These are phyloP conservation scores for Coccinonectria pachysandricola DNA, from an alignment of 2,329 filamentous ascomycete genomes.

Conservation along the genomic window DNA sequence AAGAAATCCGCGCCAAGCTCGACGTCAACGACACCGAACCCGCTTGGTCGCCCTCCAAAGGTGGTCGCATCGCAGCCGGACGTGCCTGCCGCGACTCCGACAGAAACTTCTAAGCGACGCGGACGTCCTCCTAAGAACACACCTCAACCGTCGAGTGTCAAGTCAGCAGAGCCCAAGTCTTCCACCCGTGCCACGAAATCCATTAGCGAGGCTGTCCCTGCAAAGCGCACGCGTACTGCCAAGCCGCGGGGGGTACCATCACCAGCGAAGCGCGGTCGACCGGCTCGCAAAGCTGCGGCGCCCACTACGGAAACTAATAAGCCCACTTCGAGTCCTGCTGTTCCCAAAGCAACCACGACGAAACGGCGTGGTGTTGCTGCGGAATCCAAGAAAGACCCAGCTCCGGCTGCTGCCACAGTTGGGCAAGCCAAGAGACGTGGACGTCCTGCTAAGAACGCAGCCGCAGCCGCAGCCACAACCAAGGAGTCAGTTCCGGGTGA, in stretches of 20 bases:
- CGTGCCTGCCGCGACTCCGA: slow-evolving; percentile 2
- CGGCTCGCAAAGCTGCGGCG: slow-evolving; percentile 7
- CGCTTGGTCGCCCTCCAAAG: neutral
- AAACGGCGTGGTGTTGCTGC: slow-evolving; percentile 7
- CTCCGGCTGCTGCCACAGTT: neutral
- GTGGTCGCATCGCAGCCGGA: neutral
- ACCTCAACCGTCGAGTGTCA: slow-evolving; percentile 3
- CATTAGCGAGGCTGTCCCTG: slow-evolving; percentile 1
- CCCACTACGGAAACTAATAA: slow-evolving; percentile 3
- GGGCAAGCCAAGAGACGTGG: slow-evolving; percentile 12
- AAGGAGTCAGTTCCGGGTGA: slow-evolving; percentile 2
- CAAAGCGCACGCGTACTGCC: slow-evolving; percentile 5
- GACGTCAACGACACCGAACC: neutral
- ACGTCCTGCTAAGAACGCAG: slow-evolving; percentile 8
- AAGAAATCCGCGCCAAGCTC: no score
- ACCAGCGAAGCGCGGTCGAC: slow-evolving; percentile 11
- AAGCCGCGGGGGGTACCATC: slow-evolving; percentile 10
- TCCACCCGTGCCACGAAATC: slow-evolving; percentile 1
- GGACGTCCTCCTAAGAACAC: slow-evolving; percentile 14
- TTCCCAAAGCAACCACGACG: slow-evolving; percentile 3
- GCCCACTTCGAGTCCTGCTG: neutral
- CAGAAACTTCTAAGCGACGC: slow-evolving; percentile 13
- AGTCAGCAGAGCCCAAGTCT: slow-evolving; percentile 2
- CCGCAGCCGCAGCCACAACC: no score
- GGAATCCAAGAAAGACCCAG: slow-evolving; percentile 3